Conservation (phyloP, 2,329 filamentous ascomycete genomes). For the Ophiostoma perfectum region DNA sequence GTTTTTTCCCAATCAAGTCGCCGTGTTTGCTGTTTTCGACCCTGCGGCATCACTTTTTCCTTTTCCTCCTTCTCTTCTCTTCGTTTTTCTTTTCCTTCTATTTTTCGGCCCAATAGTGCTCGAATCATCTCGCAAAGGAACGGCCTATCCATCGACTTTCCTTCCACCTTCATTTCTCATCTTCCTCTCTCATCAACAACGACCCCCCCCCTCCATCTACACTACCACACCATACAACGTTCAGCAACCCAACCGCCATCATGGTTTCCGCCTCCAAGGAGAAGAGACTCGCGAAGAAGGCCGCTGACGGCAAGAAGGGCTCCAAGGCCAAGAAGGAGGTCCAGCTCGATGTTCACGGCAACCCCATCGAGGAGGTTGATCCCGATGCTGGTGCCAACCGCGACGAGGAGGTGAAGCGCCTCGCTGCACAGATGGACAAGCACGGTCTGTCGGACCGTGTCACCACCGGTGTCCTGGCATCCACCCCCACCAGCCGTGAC, state of each 20-base stretch:
- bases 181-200: not conserved
- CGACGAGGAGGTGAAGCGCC: conserved; percentile 74
- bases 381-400: conserved; percentile 64
- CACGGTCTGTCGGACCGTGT: conserved; percentile 95
- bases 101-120: not conserved
- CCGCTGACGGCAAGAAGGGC: conserved; percentile 69
- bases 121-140: not conserved
- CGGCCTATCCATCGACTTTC: conserved; percentile 2
- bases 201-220: not conserved
- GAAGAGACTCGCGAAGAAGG: conserved; percentile 66
- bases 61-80: not conserved
- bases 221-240: not conserved
- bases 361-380: conserved; percentile 40
- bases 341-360: conserved; percentile 59
- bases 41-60: conserved; percentile 21
- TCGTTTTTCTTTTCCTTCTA: not conserved
- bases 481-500: conserved; percentile 77
- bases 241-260: conserved; percentile 33
- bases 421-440: conserved; percentile 91
- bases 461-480: conserved; percentile 92
- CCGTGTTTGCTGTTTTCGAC: conserved; percentile 21
- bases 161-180: not conserved
- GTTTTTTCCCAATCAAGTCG: conserved; percentile 16
- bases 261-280: conserved; percentile 68
- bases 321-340: conserved; percentile 62